Base-by-base conservation (phyloP, 1,284 basidiomycete genomes). In the Naganishia albida region DNA sequence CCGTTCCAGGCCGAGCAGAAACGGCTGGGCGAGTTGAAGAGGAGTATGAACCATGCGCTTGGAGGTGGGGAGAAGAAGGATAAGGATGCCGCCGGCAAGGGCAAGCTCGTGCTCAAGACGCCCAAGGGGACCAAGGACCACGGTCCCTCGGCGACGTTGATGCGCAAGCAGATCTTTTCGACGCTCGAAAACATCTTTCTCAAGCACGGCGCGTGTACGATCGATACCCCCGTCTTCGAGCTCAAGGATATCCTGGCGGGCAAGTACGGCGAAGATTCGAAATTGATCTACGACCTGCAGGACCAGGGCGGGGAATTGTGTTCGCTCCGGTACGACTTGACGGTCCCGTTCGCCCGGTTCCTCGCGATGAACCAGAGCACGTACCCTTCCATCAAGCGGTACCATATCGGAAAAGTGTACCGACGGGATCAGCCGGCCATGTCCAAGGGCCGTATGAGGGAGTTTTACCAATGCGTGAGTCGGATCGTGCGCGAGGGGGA, bases 251-350 rank as follows among this genome's bases (percentile, higher is more conserved):
- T 99, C 69, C 82, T 98, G 52, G 86, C 91, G 0, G 95, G 93
- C 69, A 99, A 98, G 81, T 97, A 97, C 72, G 93, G 93, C 65
- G 96, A 99, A 80, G 95, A 99, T 78, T 86, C 88, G 54, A 99
- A 99, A 80, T 87, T 99, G 73, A 99, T 99, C 72, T 99, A 97
- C 78, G 95, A 99, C 80, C 84, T 99, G 62, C 87, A 89, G 83
- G 96, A 99, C 79, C 96, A 99, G 78, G 96, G 95, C n/a, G 95
- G 96, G 26, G 96, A 99, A 79, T 86, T 98, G 72, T 89, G 97
- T 70, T 91, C 91, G 23, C 81, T 99, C 70, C 84, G 95, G 65
- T 99, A 99, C 76, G 95, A 99, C 77, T 87, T 99, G 73, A 99
- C 95, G 25, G 94, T 99, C 20, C 95, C 95, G 6, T 89, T 99